Evolutionary conservation across 768 basidiomycete genomes (phyloP).

Genomic region (Serendipita sp.): DNA sequence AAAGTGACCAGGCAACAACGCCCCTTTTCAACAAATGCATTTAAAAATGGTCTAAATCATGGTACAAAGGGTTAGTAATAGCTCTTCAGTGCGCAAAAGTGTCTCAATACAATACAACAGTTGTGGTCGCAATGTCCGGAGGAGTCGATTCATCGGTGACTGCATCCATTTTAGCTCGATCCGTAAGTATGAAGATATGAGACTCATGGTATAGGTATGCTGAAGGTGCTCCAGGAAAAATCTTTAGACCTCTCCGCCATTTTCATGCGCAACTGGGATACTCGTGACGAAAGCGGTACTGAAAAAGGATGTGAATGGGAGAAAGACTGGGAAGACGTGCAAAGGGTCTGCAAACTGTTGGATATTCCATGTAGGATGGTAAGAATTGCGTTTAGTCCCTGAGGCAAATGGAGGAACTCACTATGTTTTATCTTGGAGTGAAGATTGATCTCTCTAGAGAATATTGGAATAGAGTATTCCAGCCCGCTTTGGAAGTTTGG

Average conservation of each 20-base stretch:
- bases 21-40: background rate
- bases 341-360: constrained; percentile 53
- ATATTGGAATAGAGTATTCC: constrained; percentile 86
- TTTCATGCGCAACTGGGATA: constrained; percentile 96
- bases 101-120: constrained; percentile 24
- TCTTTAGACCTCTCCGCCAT: constrained; percentile 73
- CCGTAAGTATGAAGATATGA: constrained; percentile 26
- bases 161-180: constrained; percentile 54
- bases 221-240: constrained; percentile 21
- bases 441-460: constrained; percentile 78
- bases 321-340: constrained; percentile 86
- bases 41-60: background rate
- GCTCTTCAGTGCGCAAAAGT: background rate
- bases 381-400: constrained; percentile 9
- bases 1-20: background rate
- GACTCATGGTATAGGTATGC: background rate
- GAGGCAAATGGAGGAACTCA: background rate
- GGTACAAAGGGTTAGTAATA: background rate
- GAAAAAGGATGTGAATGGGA: constrained; percentile 92
- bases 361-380: constrained; percentile 67
- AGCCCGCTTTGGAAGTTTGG: constrained; percentile 69
- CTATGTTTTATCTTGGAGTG: background rate
- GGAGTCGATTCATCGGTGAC: constrained; percentile 90
- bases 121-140: constrained; percentile 86
- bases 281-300: constrained; percentile 59